Conservation (phyloP, 1,139 yeast genomes). For the Hyphopichia wangnamkhiaoensis region DNA sequence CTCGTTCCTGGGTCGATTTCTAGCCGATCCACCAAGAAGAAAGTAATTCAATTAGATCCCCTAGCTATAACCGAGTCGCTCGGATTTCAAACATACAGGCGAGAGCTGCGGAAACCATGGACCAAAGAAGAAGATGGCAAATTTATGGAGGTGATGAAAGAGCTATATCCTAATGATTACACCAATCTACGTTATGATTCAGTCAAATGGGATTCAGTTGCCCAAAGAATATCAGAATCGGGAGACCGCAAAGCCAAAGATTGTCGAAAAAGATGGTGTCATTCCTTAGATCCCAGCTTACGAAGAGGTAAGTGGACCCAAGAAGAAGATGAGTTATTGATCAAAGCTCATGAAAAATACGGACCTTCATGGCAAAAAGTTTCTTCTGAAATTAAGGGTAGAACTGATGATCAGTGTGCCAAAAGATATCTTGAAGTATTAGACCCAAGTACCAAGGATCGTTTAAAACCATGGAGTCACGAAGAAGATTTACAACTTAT, state of each 20-base stretch:
- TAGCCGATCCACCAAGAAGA: conserved; percentile 11
- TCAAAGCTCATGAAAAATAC: conserved; percentile 61
- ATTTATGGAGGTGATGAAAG: conserved; percentile 40
- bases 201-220: conserved; percentile 70
- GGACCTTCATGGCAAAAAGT: conserved; percentile 91
- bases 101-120: conserved; percentile 69
- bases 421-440: conserved; percentile 87
- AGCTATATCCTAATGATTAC: conserved; percentile 19
- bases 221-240: conserved; percentile 37
- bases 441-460: conserved; percentile 76
- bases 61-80: conserved; percentile 68
- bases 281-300: conserved; percentile 78
- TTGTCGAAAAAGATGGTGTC: conserved; percentile 73
- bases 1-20: no score
- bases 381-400: conserved; percentile 70
- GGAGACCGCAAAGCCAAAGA: conserved; percentile 63
- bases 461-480: conserved; percentile 76
- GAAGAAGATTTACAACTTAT: conserved; percentile 76
- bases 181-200: conserved; percentile 32
- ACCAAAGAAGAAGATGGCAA: conserved; percentile 60
- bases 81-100: conserved; percentile 73
- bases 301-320: conserved; percentile 87
- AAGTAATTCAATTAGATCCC: conserved; percentile 54
- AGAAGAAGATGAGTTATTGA: conserved; percentile 72
- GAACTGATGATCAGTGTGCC: conserved; percentile 96